These are phyloP conservation scores for Verticillium nubilum DNA, from an alignment of 2,329 filamentous ascomycete species.

Conservation along the genomic window DNA sequence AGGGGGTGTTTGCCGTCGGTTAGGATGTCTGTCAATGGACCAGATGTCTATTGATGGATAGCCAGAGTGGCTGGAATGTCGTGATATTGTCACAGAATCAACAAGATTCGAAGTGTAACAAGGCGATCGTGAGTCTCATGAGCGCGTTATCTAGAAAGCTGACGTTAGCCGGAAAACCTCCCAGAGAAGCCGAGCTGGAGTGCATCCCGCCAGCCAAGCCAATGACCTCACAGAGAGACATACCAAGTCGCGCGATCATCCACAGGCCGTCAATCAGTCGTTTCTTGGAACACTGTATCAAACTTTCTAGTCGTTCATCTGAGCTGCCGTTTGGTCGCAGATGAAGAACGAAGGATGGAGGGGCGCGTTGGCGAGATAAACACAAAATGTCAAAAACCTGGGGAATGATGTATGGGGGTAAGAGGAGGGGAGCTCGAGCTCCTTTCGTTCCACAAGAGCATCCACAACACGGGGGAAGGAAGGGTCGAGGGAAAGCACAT, in stretches of 20 bases:
- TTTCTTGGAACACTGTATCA: neutral
- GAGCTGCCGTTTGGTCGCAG: neutral
- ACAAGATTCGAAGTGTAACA: neutral
- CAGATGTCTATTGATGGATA: too few species aligned
- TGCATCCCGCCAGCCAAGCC: neutral
- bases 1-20: neutral
- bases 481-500: slow-evolving; percentile 7
- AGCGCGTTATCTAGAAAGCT: neutral
- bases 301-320: neutral
- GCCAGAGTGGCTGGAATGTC: too few species aligned
- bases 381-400: neutral
- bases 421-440: neutral
- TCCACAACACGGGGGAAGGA: neutral
- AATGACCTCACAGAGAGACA: neutral
- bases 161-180: neutral
- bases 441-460: neutral
- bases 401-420: neutral
- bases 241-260: neutral
- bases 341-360: neutral
- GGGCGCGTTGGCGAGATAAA: neutral
- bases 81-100: too few species aligned
- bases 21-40: neutral
- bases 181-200: neutral
- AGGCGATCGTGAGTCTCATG: neutral
- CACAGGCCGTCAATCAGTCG: neutral